These are phyloP conservation scores for Globisporangium viniferum DNA, from an alignment of 352 stramenopile genomes.

Conservation along the genomic window DNA sequence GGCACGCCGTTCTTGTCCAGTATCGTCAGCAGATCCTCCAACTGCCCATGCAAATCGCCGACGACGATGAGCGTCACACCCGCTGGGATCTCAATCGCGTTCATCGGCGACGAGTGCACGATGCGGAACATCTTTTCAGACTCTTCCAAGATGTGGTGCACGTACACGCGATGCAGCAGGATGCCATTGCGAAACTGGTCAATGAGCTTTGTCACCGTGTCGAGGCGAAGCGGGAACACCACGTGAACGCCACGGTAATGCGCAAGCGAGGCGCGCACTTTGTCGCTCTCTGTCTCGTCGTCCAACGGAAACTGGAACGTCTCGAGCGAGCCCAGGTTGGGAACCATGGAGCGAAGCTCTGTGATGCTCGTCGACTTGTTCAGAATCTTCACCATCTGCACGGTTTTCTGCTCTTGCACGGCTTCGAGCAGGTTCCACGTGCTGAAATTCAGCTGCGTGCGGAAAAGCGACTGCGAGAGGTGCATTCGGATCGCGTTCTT, in stretches of 20 bases:
- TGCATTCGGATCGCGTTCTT: conserved; percentile 73
- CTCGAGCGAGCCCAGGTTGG: conserved; percentile 69
- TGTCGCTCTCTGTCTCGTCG: conserved; percentile 52
- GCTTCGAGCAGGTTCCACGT: conserved; percentile 84
- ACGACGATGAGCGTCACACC: conserved; percentile 90
- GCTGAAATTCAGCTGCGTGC: conserved; percentile 82
- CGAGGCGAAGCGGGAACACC: conserved; percentile 63
- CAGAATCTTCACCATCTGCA: conserved; percentile 84
- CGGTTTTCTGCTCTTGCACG: conserved; percentile 77
- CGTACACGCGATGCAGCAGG: conserved; percentile 69
- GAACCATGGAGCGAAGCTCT: conserved; percentile 77
- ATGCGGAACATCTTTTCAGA: conserved; percentile 48
- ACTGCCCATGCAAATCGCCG: conserved; percentile 91
- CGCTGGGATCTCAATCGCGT: conserved; percentile 64
- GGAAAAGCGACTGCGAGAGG: conserved; percentile 71
- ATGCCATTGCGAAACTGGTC: conserved; percentile 87
- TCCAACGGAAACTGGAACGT: conserved; percentile 45
- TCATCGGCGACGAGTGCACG: conserved; percentile 61
- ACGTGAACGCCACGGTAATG: conserved; percentile 77
- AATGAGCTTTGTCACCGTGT: conserved; percentile 79
- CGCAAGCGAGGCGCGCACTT: conserved; percentile 54
- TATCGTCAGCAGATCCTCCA: conserved; percentile 93
- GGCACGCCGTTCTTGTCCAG: conserved; percentile 91
- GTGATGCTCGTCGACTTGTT: conserved; percentile 83
- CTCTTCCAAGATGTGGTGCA: conserved; percentile 74